Base-by-base conservation (phyloP, 108 stramenopile species). In the Pseudonitzschia multiseries region DNA sequence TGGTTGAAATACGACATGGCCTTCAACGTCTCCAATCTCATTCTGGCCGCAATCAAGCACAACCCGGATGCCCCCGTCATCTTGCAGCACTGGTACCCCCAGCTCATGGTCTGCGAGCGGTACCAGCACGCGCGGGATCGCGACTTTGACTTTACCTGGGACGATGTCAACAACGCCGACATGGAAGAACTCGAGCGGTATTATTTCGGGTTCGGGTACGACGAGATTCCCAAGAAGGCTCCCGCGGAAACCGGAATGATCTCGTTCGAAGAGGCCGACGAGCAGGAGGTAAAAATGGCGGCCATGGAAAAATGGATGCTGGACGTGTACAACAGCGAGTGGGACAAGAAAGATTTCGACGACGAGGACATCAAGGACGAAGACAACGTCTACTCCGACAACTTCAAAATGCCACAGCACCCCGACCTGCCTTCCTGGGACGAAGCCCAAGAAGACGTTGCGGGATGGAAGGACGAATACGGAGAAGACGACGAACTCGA, bases 281-380 rank as follows among this genome's bases (percentile, higher is more conserved):
- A 90, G 67, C 90, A 94, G 66, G 93, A 94, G 69, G 77, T 89
- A 26, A 86, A 90, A 50, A 94, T 94, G 93, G 78, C 87, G 22
- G 90, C 88, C 22, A 85, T 92, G 70, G 86, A 90, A 57, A 84
- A 84, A 40, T 94, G 93, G 93, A 89, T 90, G 86, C 77, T 81
- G 29, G 93, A 94, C 57, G 93, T 94, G 2, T 94, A 91, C 83
- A 90, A 91, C 63, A 80, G 83, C n/a, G 93, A 94, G 68, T 74
- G 74, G 77, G 89, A 94, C 68, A 75, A 83, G 62, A 79, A 89
- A 54, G 86, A 91, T 54, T 94, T 94, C 72, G 92, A 93, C 72
- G 88, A 89, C 43, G 90, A 93, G 40, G 84, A 79, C 62, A 83
- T 94, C 54, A 78, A 83, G 71, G 87, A 90, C 26, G 84, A 88